These are phyloP conservation scores for Stentor coeruleus DNA, from an alignment of 73 alveolate genomes.

Conservation along the genomic window DNA sequence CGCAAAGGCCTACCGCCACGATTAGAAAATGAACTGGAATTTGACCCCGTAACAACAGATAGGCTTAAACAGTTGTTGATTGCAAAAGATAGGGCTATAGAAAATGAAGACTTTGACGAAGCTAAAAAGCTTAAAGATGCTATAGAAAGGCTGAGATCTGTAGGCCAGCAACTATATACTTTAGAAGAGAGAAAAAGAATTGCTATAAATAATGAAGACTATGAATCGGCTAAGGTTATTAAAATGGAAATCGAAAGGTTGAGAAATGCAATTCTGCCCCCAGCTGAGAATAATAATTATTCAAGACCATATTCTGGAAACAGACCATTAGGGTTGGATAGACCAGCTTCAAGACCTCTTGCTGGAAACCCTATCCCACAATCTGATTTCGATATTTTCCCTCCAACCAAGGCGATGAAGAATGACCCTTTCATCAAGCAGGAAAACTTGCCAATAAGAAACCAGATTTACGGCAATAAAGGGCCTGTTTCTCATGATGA, in stretches of 20 bases:
- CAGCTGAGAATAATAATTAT: no score
- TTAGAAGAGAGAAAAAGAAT: slow-evolving; percentile 85
- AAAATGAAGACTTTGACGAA: slow-evolving; percentile 93
- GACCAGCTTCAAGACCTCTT: slow-evolving; percentile 3
- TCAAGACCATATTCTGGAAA: no score
- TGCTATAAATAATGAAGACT: slow-evolving; percentile 90
- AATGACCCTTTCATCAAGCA: slow-evolving; percentile 31
- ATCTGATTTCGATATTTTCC: slow-evolving; percentile 12
- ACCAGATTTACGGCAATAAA: not conserved
- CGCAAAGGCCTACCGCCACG: not conserved
- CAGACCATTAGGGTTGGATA: no score
- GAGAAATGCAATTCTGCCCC: no score
- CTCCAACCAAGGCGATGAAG: slow-evolving; percentile 2
- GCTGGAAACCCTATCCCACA: not conserved
- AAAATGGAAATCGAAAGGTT: slow-evolving; percentile 89
- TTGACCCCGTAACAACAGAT: slow-evolving; percentile 78
- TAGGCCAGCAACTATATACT: slow-evolving; percentile 59
- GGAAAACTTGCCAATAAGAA: not conserved
- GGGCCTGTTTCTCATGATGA: slow-evolving; percentile 70
- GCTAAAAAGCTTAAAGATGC: slow-evolving; percentile 85
- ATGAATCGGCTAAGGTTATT: slow-evolving; percentile 84
- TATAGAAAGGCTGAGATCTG: slow-evolving; percentile 74
- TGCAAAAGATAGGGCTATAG: slow-evolving; percentile 92
- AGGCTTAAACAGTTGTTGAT: slow-evolving; percentile 74
- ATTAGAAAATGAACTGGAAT: not conserved